Base-by-base conservation (phyloP, 1,139 yeast species). In the Suhomyces taliae region DNA sequence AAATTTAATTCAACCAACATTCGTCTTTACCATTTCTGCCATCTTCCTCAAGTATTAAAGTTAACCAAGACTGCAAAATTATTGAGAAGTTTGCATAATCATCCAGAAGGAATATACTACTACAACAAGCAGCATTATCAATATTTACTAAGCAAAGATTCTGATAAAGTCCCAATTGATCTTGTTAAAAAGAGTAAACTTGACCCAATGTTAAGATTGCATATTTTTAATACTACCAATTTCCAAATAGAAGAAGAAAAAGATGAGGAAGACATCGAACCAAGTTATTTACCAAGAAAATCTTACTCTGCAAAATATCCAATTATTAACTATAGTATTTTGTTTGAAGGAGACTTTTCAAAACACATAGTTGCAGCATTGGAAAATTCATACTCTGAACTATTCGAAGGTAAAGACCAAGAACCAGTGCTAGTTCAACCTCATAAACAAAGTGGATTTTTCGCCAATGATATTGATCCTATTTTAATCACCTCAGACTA, bases 1-100 rank as follows among this genome's bases (percentile, higher is more conserved):
- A 43, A 47, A 11, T 65, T 66, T 49, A 56, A 46, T 32, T 43
- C 44, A 1, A 54, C 57, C 7, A 39, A 45, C 27, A 53, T 62
- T 34, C 48, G 49, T n/a, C 55, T 37, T 31, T 56, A 51, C 42
- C 53, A 60, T 46, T 62, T 52, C 48, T 34, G 55, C 6, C 68
- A 63, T 48, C 48, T 62, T n/a, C 65, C 66, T 1, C 31, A 36
- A 8, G 49, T 47, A 24, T 48, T 54, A 10, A 47, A 43, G 27
- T 41, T 59, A 10, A 27, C 38, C 19, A 50, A 48, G 36, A 29
- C 44, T 10, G 52, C 51, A 29, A 12, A 32, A n/a, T 15, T 35
- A 15, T 4, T 34, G 4, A 14, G 37, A 9, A 40, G 37, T 35
- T n/a, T 43, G 14, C 15, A 36, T 6, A 19, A 6, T 9, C 10